Base-by-base conservation (phyloP, 2,329 filamentous ascomycete genomes). In the Epichloe sp. region DNA sequence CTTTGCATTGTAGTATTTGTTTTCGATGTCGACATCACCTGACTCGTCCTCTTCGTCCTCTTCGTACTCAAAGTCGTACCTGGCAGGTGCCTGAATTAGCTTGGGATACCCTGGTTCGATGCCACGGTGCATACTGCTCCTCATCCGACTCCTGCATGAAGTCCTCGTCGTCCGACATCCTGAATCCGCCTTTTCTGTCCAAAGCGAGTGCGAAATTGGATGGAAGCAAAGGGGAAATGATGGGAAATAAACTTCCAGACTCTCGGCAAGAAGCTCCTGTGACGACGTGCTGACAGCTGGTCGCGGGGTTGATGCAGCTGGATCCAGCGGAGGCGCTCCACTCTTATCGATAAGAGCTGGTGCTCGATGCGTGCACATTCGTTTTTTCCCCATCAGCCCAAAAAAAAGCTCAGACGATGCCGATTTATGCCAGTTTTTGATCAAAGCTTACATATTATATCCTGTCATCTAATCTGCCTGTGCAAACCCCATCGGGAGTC, bases 1-100 rank as follows among this genome's bases (percentile, higher is more conserved):
- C 71, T 98, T 98, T 43, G 93, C 93, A 70, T 96, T 97, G 77
- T 97, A 98, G 75, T 98, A 98, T 72, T 95, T 96, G 75, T 98
- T 98, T 68, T 98, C 93, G 66, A 97, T 94, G 59, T 91, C 89
- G 60, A 96, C 86, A 65, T 96, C 88, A 52, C 84, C 89, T 35
- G 79, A 82, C 52, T 95, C 85, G 43, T 94, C 87, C 47, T 93
- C 89, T 52, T 95, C 88, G 57, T 89, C 88, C 53, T 83, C 93
- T 65, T 96, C 91, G 69, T 96, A 97, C 64, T 97, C 91, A 66
- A 97, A 97, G 70, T 97, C 93, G 65, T 96, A 96, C 80, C 70
- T 72, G 50, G 11, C 10, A 14, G 3, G 23, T 15, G 17, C 34
- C 35, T n/a, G 31, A n/a, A 35, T 57, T 46, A 59, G 58, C 52